A percentile compares a stretch with the other conserved stretches of the same genome.
These are phyloP conservation scores for Stagonosporopsis cucurbitacearum DNA, from an alignment of 2,329 filamentous ascomycete genomes.

Conservation along the genomic window DNA sequence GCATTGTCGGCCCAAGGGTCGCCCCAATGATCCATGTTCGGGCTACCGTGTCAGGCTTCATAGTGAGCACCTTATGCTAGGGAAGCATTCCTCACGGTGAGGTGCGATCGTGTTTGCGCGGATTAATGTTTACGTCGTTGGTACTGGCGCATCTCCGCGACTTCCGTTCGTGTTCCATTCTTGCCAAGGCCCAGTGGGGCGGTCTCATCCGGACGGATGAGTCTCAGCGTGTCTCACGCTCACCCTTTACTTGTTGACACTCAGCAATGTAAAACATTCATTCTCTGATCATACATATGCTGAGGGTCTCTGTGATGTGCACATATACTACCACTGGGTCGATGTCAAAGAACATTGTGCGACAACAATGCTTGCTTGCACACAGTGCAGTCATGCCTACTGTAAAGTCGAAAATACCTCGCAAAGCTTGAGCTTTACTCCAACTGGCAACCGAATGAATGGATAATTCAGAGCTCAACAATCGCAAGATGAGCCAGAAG, in stretches of 20 bases:
- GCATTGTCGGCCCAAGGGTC: slow-evolving; percentile 51
- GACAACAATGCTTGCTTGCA: too few relatives aligned
- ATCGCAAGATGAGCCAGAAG: too few relatives aligned
- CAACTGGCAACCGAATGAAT: too few relatives aligned
- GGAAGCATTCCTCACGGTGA: slow-evolving; percentile 37
- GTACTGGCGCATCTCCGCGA: slow-evolving; percentile 2
- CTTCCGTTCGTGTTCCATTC: slow-evolving; percentile 1
- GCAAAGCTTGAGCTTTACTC: too few relatives aligned
- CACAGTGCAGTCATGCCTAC: too few relatives aligned
- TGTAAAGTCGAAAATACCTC: too few relatives aligned
- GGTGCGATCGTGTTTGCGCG: background rate
- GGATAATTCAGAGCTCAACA: too few relatives aligned
- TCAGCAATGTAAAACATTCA: background rate
- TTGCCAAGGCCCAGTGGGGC: slow-evolving; percentile 5
- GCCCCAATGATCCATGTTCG: slow-evolving; percentile 52
- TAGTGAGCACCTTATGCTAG: slow-evolving; percentile 42
- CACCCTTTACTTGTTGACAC: background rate
- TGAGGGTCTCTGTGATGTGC: too few relatives aligned
- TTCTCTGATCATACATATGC: too few relatives aligned
- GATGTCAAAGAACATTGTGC: too few relatives aligned
- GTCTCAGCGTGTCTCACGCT: slow-evolving; percentile 2
- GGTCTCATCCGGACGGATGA: background rate
- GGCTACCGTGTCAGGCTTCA: slow-evolving; percentile 40
- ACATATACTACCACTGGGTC: too few relatives aligned
- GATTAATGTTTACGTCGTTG: slow-evolving; percentile 9